Conservation (phyloP, 1,284 basidiomycete species). For the Apiotrichum laibachii region DNA sequence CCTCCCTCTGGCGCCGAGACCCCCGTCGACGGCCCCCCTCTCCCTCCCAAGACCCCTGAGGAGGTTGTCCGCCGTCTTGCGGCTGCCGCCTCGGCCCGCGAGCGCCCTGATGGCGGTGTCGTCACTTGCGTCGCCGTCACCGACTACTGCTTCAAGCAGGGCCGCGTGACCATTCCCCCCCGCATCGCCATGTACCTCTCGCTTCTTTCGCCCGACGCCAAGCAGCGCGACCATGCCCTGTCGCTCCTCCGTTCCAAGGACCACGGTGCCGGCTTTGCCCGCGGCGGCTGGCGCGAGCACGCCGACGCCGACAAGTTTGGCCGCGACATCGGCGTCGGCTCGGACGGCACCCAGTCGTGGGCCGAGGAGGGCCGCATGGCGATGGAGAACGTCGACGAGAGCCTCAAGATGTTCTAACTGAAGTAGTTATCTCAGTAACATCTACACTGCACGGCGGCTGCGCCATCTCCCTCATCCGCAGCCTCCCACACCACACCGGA, state of each 20-base stretch:
- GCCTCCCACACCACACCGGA: not conserved
- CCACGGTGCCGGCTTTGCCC: constrained; percentile 36
- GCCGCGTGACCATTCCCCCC: constrained; percentile 73
- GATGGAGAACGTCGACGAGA: constrained; percentile 34
- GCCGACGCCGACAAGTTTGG: constrained; percentile 33
- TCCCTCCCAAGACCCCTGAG: constrained; percentile 7
- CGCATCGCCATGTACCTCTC: constrained; percentile 35
- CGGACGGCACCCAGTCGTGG: constrained; percentile 31
- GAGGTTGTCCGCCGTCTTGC: constrained; percentile 9
- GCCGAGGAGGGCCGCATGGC: constrained; percentile 25
- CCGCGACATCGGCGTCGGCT: constrained; percentile 29
- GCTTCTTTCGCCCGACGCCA: constrained; percentile 24
- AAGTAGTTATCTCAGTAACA: not conserved
- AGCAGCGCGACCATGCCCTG: constrained; percentile 25
- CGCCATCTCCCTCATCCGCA: not conserved
- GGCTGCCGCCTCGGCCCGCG: constrained; percentile 23
- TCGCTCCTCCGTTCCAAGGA: constrained; percentile 36
- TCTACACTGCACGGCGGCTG: not conserved
- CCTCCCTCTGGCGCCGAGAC: constrained; percentile 18
- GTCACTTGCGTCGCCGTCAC: constrained; percentile 69
- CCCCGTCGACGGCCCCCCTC: constrained; percentile 6
- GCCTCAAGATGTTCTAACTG: constrained; percentile 18
- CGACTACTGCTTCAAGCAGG: constrained; percentile 69
- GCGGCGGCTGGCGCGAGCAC: constrained; percentile 47
- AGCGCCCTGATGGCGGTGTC: constrained; percentile 48